A percentile compares a stretch with the other conserved stretches of the same genome.
Conservation (phyloP, 768 basidiomycete species). For the Obba rivulosa region DNA sequence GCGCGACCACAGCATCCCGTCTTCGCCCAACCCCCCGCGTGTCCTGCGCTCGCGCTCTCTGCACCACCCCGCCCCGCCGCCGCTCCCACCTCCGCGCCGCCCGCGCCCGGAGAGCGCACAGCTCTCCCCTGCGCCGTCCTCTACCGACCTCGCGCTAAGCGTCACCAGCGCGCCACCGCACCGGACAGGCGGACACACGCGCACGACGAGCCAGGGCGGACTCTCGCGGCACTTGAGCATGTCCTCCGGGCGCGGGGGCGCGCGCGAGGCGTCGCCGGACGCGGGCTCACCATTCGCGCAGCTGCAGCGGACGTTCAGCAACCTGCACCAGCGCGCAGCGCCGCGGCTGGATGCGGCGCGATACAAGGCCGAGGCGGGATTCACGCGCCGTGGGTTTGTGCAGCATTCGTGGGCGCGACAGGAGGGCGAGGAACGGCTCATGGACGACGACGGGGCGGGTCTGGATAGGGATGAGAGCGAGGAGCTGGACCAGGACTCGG, state of each 20-base stretch:
- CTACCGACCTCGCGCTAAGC: constrained; percentile 4
- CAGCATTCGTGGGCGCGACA: constrained; percentile 26
- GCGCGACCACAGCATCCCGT: constrained; percentile 3
- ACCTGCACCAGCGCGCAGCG: constrained; percentile 36
- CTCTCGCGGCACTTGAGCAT: constrained; percentile 38
- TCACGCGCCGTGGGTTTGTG: constrained; percentile 57
- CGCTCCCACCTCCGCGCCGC: constrained; percentile 40
- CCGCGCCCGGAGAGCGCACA: constrained; percentile 65
- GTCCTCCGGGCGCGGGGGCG: constrained; percentile 13
- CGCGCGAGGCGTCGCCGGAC: constrained; percentile 10
- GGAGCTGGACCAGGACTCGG: constrained; percentile 8
- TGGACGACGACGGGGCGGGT: constrained; percentile 31
- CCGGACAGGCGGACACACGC: constrained; percentile 6
- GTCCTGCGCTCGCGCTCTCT: constrained; percentile 52
- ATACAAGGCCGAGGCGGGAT: constrained; percentile 68
- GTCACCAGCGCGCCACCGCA: constrained; percentile 10
- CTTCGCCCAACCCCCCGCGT: constrained; percentile 27
- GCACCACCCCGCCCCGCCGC: constrained; percentile 38
- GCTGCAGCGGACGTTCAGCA: constrained; percentile 40
- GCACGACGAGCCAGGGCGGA: not conserved
- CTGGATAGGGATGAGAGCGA: constrained; percentile 12
- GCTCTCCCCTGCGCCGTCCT: constrained; percentile 20
- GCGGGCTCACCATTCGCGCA: constrained; percentile 30
- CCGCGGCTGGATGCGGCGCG: constrained; percentile 57
- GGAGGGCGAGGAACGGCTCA: constrained; percentile 33